Base-by-base conservation (phyloP, 2,329 filamentous ascomycete species). In the Neonectria magnoliae region DNA sequence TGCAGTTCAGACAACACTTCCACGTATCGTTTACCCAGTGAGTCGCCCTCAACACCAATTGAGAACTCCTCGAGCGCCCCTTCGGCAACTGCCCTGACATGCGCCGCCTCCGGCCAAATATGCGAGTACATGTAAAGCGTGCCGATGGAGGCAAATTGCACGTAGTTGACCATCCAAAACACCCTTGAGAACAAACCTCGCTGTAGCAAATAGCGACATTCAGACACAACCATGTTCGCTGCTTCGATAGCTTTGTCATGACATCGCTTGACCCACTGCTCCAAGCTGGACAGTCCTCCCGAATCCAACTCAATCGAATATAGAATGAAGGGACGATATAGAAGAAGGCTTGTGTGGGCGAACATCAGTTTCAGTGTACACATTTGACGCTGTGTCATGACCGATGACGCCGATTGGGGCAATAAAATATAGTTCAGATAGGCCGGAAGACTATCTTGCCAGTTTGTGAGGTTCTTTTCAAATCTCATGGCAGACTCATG, bases 401-500 rank as follows among this genome's bases (percentile, higher is more conserved):
- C 42, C 5, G 54, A 57, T 3, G 47, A 18, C n/a, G 54, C 54
- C 20, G 42, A 57, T 13, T 57, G 42, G 4, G 54, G 54, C 11
- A 57, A 16, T 9, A 57, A 1, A 8, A 57, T 14, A 14, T 57
- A 57, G 8, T 57, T 57, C 3, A 57, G n/a, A 31, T 57, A 57
- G 9, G 54, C 29, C 2, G 54, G 54, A 22, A 57, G 54, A 16
- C 14, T 48, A 16, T 38, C 54, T 6, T 57, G 42, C 54, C 42
- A 57, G n/a, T 48, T 18, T 14, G 18, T 27, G 5, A 57, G 54
- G 3, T 48, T 20, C 6, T 57, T 57, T 29, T 57, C 42, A 36
- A 57, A 57, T 29, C 36, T 29, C 54, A 44, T 57, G 29, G 54
- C 54, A n/a, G 54, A 57, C 54, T 33, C 54, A 38, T 48, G 54